Conservation (phyloP, 495 filamentous ascomycete species). For the Aspergillus ellipticus region DNA sequence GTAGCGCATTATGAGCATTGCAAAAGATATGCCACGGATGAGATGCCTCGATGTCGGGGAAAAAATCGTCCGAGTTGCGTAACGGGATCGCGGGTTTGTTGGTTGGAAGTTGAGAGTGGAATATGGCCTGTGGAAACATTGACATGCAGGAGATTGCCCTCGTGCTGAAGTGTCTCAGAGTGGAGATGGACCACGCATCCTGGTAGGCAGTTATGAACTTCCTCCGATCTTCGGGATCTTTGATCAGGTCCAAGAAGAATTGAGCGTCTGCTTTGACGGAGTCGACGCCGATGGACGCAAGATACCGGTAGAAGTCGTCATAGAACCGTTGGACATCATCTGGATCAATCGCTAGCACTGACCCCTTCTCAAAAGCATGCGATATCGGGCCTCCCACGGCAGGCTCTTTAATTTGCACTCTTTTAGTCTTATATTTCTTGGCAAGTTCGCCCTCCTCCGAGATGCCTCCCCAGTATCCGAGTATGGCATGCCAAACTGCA, state of each 20-base stretch:
- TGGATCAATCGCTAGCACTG: slow-evolving; percentile 60
- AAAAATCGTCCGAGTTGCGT: slow-evolving; percentile 94
- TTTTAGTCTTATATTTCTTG: slow-evolving; percentile 70
- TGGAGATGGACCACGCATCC: slow-evolving; percentile 79
- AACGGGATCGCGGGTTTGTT: slow-evolving; percentile 66
- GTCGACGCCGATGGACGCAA: slow-evolving; percentile 65
- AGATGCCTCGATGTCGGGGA: slow-evolving; percentile 68
- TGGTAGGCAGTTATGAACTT: slow-evolving; percentile 70
- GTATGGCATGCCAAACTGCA: slow-evolving; percentile 92
- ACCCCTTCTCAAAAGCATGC: slow-evolving; percentile 16
- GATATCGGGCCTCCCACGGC: slow-evolving; percentile 57
- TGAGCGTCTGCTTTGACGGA: slow-evolving; percentile 90
- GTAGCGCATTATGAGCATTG: slow-evolving; percentile 86
- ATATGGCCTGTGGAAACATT: slow-evolving; percentile 75
- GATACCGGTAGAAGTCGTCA: slow-evolving; percentile 85
- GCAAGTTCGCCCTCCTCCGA: slow-evolving; percentile 67
- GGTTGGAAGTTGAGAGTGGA: slow-evolving; percentile 72
- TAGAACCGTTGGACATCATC: slow-evolving; percentile 75
- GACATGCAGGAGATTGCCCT: slow-evolving; percentile 92
- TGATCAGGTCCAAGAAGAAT: slow-evolving; percentile 75
- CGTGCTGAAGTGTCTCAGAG: slow-evolving; percentile 69
- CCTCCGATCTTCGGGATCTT: slow-evolving; percentile 61
- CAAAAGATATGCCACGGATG: slow-evolving; percentile 94
- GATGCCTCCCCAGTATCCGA: slow-evolving; percentile 95
- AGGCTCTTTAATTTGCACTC: slow-evolving; percentile 56